Base-by-base conservation (phyloP, 2,329 filamentous ascomycete genomes). In the Phialophora chinensis region DNA sequence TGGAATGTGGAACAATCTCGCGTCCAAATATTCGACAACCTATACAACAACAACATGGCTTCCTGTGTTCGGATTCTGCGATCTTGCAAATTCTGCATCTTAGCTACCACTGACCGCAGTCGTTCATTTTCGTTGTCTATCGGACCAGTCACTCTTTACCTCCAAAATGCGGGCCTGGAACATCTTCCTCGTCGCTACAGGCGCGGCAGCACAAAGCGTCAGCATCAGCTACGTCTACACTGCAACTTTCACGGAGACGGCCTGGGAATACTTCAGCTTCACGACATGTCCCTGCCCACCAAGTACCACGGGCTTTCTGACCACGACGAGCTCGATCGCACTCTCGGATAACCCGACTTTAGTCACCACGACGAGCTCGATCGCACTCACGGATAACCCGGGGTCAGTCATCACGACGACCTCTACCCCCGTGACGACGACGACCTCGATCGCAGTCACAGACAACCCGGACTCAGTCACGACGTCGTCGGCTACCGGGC, bases 241-340 rank as follows among this genome's bases (percentile, higher is more conserved):
- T 7, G 55, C 60, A 11, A 67, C 65, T 8, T 57, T 60, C 12
- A 70, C 65, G 14, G 60, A 65, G 25, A 70, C 65, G 5, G 60
- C 47, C 8, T 53, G 62, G 38, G 65, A 61, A 23, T 62, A 47
- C 17, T 33, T 59, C 6, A 70, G 62, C 8, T 60, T 65, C 35
- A 70, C 65, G 20, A 67, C 65, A 49, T 70, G 67, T 33, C 61
- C 62, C 11, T 69, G 68, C 52, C 50, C 63, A 14, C 27, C 60
- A 38, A 53, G 59, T 49, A 27, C 59, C 8, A 42, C 59, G 12
- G 31, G 29, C 29, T 35, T 61, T 23, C 47, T 35, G 10, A 42
- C 59, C 12, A 53, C 49, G 5, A 29, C 59, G 10, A 17, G 10
- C 49, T 35, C 25, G 44, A 20, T 23, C 17, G 17, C 44, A 49